A percentile compares a stretch with the other conserved stretches of the same genome.
Evolutionary conservation across 305 asterid genomes (phyloP).

Genomic region (Solanum hybrid): DNA sequence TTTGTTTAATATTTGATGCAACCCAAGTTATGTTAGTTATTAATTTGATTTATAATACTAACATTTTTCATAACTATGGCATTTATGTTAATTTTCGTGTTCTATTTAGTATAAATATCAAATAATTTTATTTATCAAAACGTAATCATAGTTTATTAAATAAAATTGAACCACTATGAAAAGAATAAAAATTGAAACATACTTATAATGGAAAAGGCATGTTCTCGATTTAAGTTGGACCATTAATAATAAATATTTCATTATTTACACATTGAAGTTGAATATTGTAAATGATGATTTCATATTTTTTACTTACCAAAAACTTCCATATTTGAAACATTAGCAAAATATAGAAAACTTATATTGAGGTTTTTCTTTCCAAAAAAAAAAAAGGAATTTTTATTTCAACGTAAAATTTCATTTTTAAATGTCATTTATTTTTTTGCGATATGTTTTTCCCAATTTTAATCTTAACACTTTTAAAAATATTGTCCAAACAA

Average conservation of each 20-base stretch:
- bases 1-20: neutral
- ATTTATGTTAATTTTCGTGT: neutral
- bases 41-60: neutral
- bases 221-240: neutral
- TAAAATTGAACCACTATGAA: neutral
- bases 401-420: neutral
- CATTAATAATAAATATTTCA: neutral
- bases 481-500: neutral
- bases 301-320: neutral
- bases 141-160: neutral
- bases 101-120: neutral
- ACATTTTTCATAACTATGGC: neutral
- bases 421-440: too few species aligned
- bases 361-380: neutral
- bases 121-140: neutral
- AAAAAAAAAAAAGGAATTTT: too few species aligned
- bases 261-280: neutral
- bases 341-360: neutral
- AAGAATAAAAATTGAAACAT: neutral
- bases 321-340: neutral
- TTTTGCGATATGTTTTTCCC: neutral
- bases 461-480: neutral
- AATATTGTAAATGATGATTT: neutral
- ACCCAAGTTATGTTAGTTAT: neutral
- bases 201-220: neutral